Conservation (phyloP, 1,284 basidiomycete genomes). For the Ustilago shanxiensis region DNA sequence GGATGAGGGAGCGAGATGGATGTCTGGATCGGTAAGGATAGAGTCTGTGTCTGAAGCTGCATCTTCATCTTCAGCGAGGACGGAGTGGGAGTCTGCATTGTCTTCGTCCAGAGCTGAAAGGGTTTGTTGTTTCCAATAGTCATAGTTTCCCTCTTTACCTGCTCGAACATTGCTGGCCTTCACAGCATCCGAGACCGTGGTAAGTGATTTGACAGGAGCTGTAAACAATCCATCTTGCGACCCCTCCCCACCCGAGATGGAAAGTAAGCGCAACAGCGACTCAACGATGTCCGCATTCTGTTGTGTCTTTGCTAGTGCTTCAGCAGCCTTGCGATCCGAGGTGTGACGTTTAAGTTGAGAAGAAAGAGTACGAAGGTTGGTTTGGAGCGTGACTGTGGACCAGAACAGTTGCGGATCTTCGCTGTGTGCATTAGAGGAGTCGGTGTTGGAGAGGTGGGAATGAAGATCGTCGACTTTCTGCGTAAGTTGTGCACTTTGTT, state of each 20-base stretch:
- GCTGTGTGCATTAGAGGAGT: neutral
- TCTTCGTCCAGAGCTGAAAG: constrained; percentile 19
- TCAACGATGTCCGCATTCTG: constrained; percentile 31
- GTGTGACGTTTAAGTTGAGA: constrained; percentile 6
- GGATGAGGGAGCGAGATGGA: constrained; percentile 12
- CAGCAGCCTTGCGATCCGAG: constrained; percentile 5
- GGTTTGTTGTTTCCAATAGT: constrained; percentile 30
- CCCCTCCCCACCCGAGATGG: constrained; percentile 1
- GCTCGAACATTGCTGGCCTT: neutral
- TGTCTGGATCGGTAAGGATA: constrained; percentile 41
- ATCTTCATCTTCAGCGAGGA: constrained; percentile 9
- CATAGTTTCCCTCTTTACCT: constrained; percentile 1
- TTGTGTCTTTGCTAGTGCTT: constrained; percentile 27
- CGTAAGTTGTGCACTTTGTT: constrained; percentile 8
- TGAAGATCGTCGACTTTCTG: constrained; percentile 21
- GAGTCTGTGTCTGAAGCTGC: constrained; percentile 31
- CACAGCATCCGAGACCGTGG: neutral
- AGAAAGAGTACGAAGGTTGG: constrained; percentile 29
- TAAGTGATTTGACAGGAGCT: constrained; percentile 11
- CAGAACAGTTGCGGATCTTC: constrained; percentile 43
- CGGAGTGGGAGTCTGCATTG: constrained; percentile 3
- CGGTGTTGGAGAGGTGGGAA: neutral
- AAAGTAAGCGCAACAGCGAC: constrained; percentile 23
- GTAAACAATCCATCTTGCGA: constrained; percentile 16
- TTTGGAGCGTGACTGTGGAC: constrained; percentile 28